Percentiles rank a stretch among this genome's conserved stretches.
These are phyloP conservation scores for Pugionium cornutum DNA, from an alignment of 345 rosid genomes.

Conservation along the genomic window DNA sequence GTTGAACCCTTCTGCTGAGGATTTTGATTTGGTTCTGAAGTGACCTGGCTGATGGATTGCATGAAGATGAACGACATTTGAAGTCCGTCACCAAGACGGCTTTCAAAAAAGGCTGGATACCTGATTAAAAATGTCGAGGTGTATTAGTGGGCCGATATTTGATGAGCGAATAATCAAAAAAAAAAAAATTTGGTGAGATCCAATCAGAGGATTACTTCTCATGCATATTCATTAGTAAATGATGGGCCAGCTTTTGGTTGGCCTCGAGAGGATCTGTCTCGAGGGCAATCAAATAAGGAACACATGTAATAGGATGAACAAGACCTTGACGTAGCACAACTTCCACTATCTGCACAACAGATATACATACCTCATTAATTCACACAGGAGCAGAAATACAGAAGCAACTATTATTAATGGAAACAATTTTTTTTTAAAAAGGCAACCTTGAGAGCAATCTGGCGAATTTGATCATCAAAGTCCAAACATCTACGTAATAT, in stretches of 20 bases:
- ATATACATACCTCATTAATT: constrained; percentile 17
- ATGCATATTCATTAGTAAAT: constrained; percentile 97
- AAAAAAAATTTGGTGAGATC: constrained; percentile 17
- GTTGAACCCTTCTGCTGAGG: constrained; percentile 45
- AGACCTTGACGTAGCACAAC: constrained; percentile 97
- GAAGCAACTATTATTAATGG: constrained; percentile 17
- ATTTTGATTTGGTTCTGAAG: constrained; percentile 51
- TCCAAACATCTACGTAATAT: constrained; percentile 88
- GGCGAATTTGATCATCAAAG: constrained; percentile 83
- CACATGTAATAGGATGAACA: constrained; percentile 99
- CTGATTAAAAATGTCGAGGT: constrained; percentile 49
- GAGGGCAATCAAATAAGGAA: constrained; percentile 95
- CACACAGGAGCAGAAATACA: constrained; percentile 6
- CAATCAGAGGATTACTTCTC: constrained; percentile 68
- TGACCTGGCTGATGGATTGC: constrained; percentile 53
- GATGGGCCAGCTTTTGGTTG: constrained; percentile 97
- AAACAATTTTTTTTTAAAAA: not conserved
- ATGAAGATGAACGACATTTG: constrained; percentile 89
- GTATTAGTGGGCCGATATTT: constrained; percentile 30
- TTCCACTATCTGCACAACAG: constrained; percentile 84
- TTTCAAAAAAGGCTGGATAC: constrained; percentile 96
- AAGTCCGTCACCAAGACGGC: constrained; percentile 97
- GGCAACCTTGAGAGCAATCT: constrained; percentile 78
- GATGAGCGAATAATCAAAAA: constrained; percentile 1
- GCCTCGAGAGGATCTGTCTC: constrained; percentile 95